Percentiles rank a stretch among this genome's conserved stretches.
These are phyloP conservation scores for Phyllosticta citribraziliensis DNA, from an alignment of 2,329 filamentous ascomycete genomes.

Conservation along the genomic window DNA sequence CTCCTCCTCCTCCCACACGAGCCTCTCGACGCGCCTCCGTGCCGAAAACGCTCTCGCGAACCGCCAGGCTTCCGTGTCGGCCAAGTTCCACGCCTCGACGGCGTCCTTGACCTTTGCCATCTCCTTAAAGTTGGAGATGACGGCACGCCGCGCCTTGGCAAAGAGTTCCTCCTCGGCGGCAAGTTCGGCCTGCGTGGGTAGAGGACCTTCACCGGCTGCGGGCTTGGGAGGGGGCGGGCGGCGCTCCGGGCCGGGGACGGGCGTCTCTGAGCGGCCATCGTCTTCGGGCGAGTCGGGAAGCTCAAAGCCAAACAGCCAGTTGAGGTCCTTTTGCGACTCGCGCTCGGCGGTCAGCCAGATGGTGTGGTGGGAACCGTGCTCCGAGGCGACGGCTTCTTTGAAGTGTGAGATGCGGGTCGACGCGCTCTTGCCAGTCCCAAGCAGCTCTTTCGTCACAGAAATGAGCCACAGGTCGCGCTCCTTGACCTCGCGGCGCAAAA, in stretches of 20 bases:
- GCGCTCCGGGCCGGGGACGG: constrained; percentile 49
- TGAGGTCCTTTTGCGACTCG: constrained; percentile 56
- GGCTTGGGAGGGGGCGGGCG: constrained; percentile 29
- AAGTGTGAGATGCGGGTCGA: constrained; percentile 60
- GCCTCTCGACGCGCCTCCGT: constrained; percentile 51
- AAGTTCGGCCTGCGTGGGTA: constrained; percentile 44
- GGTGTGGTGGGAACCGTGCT: constrained; percentile 43
- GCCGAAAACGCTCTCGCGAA: constrained; percentile 62
- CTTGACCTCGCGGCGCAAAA: constrained; percentile 49
- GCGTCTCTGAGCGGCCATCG: constrained; percentile 46
- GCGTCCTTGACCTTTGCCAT: constrained; percentile 30
- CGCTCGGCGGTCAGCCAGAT: constrained; percentile 74
- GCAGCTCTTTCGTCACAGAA: constrained; percentile 58
- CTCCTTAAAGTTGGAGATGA: constrained; percentile 26
- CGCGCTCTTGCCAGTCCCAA: constrained; percentile 53
- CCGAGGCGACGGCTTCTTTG: constrained; percentile 71
- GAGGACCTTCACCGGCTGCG: constrained; percentile 39
- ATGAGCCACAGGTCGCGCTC: constrained; percentile 71
- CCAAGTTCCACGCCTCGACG: constrained; percentile 47
- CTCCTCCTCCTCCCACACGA: constrained; percentile 62
- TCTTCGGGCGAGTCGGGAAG: constrained; percentile 44
- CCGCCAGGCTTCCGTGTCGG: constrained; percentile 68
- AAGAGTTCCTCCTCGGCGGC: constrained; percentile 48
- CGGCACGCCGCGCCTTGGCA: constrained; percentile 37
- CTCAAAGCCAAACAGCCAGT: constrained; percentile 83